phyloP scores from a whole-genome alignment of 768 basidiomycete species.

The Suillus plorans region DNA sequence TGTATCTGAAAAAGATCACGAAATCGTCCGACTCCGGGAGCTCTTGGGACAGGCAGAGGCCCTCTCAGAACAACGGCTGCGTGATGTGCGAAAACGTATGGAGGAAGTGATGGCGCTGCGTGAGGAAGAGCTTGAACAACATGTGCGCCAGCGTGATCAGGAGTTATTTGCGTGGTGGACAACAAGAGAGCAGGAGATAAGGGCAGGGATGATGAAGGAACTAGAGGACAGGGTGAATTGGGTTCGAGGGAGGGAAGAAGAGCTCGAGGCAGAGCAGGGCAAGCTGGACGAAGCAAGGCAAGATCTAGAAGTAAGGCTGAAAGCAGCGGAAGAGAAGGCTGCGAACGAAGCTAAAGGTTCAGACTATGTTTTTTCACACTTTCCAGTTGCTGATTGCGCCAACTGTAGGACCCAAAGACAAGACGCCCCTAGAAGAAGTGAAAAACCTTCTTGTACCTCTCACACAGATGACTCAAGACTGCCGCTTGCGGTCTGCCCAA shows the following conservation, averaged over 20 bases:
- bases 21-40: slow-evolving; percentile 51
- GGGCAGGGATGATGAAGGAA: slow-evolving; percentile 44
- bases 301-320: slow-evolving; percentile 52
- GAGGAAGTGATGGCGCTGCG: slow-evolving; percentile 69
- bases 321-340: slow-evolving; percentile 39
- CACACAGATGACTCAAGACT: slow-evolving; percentile 35
- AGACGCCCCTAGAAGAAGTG: slow-evolving; percentile 72
- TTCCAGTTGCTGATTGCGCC: neutral
- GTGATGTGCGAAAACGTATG: slow-evolving; percentile 65
- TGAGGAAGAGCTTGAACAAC: slow-evolving; percentile 72
- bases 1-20: slow-evolving; percentile 57
- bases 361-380: neutral
- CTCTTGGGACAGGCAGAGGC: slow-evolving; percentile 39
- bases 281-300: slow-evolving; percentile 44
- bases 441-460: slow-evolving; percentile 65
- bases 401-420: slow-evolving; percentile 44
- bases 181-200: slow-evolving; percentile 49
- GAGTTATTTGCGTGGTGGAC: slow-evolving; percentile 65
- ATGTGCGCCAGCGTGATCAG: slow-evolving; percentile 61
- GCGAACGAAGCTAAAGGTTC: slow-evolving; percentile 16
- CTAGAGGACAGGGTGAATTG: slow-evolving; percentile 44
- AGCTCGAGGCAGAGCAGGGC: slow-evolving; percentile 51
- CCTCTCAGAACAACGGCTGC: slow-evolving; percentile 47
- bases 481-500: slow-evolving; percentile 22
- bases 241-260: slow-evolving; percentile 51